A percentile compares a stretch with the other conserved stretches of the same genome.
Conservation (phyloP, 257 asterid genomes). For the Plantago ovata region DNA sequence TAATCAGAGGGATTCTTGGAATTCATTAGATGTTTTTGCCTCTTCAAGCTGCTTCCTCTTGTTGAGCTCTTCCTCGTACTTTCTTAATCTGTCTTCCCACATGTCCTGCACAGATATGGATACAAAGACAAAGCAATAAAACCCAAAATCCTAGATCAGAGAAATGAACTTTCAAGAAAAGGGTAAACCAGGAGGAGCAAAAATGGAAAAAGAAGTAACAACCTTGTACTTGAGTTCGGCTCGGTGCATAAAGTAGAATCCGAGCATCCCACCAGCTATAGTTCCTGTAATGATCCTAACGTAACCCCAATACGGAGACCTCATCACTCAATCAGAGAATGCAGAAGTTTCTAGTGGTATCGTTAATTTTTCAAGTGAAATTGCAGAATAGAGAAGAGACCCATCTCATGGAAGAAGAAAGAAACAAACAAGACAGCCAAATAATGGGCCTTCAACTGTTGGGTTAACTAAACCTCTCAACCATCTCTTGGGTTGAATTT, state of each 20-base stretch:
- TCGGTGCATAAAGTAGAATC: conserved; percentile 82
- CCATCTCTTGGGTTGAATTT: too few species aligned
- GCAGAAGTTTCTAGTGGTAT: too few species aligned
- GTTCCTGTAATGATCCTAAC: conserved; percentile 78
- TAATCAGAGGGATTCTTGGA: conserved; percentile 39
- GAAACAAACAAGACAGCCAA: too few species aligned
- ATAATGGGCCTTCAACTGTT: too few species aligned
- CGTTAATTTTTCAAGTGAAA: too few species aligned
- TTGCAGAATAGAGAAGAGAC: too few species aligned
- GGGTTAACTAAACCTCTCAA: too few species aligned
- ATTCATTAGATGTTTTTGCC: conserved; percentile 28
- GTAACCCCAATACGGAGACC: conserved; percentile 74
- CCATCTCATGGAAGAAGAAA: too few species aligned
- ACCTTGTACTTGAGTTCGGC: conserved; percentile 83
- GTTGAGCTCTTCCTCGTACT: conserved; percentile 79
- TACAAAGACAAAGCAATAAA: background rate
- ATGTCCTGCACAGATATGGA: conserved; percentile 42
- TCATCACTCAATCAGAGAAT: conserved; percentile 33
- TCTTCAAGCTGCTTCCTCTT: conserved; percentile 41
- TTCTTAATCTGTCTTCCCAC: conserved; percentile 78
- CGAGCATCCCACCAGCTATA: conserved; percentile 59
- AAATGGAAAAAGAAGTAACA: background rate
- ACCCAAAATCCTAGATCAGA: background rate
- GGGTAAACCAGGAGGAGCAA: background rate
- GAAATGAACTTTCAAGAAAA: background rate